These are phyloP conservation scores for Blattamonas nauphoetae DNA, from an alignment of 78 protist genomes.

Conservation along the genomic window DNA sequence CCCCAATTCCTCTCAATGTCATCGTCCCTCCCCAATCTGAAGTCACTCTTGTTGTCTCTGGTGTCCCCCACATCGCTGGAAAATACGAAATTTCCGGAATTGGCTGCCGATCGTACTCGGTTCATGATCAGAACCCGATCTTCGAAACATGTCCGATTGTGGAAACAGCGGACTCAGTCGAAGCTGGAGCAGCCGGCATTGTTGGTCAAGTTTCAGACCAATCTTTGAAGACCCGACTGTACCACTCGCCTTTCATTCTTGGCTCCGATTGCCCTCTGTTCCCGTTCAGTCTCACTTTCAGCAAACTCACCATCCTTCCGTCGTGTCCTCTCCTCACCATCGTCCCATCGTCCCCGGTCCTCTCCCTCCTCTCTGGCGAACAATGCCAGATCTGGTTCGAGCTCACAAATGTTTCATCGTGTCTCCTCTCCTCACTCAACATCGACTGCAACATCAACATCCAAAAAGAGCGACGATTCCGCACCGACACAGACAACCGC, in stretches of 20 bases:
- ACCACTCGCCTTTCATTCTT: background rate
- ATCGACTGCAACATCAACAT: background rate
- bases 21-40: background rate
- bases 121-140: background rate
- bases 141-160: too few species aligned
- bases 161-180: too few species aligned
- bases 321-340: background rate
- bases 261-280: background rate
- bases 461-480: background rate
- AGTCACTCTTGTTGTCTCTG: background rate
- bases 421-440: background rate
- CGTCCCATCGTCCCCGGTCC: background rate
- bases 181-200: too few species aligned
- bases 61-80: background rate
- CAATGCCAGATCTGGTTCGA: background rate
- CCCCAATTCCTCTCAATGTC: background rate
- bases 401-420: background rate
- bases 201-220: too few species aligned
- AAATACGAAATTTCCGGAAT: background rate
- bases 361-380: background rate
- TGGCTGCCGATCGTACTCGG: background rate
- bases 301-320: background rate
- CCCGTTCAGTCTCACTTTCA: background rate
- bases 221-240: too few species aligned
- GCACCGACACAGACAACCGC: background rate